Base-by-base conservation (phyloP, 345 rosid species). In the Arabidopsis arenosa region DNA sequence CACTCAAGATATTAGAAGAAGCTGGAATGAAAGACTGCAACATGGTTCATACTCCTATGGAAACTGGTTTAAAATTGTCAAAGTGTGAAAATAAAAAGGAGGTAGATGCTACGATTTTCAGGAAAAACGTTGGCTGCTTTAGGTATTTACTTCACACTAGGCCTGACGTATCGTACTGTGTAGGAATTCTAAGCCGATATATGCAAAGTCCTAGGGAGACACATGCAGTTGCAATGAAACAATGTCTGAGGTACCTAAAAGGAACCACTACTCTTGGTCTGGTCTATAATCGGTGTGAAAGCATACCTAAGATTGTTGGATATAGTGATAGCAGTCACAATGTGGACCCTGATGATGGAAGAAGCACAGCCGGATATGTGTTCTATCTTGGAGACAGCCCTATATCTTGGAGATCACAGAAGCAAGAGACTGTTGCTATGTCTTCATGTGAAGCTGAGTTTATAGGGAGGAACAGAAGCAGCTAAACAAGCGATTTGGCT, bases 21-120 rank as follows among this genome's bases (percentile, higher is more conserved):
- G 49, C 51, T 5, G 51, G 21, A 2, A n/a, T 45, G 18, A 7
- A n/a, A 2, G 3, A 6, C 1, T 45, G 51, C 18, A 45, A 45
- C 1, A 0, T 2, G 2, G 17, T 6, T 5, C 49, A 45, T 2
- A 45, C 3, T 0, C 49, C 18, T 0, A 45, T 45, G 49, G 18
- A 45, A 0, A 0, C 8, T 5, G 18, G 9, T 0, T 1, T 45
- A 0, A 45, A 47, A 3, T 0, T 47, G 0, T 15, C 23, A 0
- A 47, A 47, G 3, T 8, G 4, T 3, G 52, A 48, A 2, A 5
- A 7, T 7, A 26, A 48, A 17, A 48, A 3, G 4, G 53, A 48
- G 0, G 1, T 48, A 2, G 53, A 48, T 7, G 23, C 23, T 0
- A 48, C 53, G 0, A 0, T 0, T 0, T 48, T n/a, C 2, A 17